phyloP scores from a whole-genome alignment of 78 protist genomes.

The Acrasis kona region DNA sequence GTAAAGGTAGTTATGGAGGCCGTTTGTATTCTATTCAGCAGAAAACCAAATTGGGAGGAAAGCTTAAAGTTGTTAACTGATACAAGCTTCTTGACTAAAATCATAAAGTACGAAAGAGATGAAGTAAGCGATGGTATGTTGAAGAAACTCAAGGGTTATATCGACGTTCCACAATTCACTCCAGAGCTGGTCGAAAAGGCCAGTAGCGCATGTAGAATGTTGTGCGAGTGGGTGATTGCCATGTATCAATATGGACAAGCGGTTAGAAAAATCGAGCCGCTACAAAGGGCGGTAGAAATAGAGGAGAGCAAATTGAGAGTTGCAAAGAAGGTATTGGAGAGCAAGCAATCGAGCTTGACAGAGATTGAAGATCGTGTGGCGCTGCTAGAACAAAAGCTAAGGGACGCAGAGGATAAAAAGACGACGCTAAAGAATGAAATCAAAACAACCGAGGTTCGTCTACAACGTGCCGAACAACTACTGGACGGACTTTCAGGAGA shows the following conservation, averaged over 20 bases:
- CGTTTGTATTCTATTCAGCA: constrained; percentile 45
- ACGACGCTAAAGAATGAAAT: constrained; percentile 5
- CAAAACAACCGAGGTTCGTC: constrained; percentile 23
- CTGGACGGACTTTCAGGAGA: constrained; percentile 43
- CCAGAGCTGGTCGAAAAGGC: constrained; percentile 39
- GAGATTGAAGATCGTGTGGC: constrained; percentile 5
- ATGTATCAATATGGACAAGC: constrained; percentile 47
- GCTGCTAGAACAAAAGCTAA: not conserved
- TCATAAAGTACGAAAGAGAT: constrained; percentile 56
- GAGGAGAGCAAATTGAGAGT: constrained; percentile 17
- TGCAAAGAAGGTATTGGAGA: constrained; percentile 13
- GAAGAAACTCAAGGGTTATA: constrained; percentile 18
- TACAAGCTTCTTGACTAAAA: not conserved
- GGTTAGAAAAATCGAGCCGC: constrained; percentile 51
- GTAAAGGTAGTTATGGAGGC: constrained; percentile 64
- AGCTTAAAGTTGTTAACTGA: constrained; percentile 25
- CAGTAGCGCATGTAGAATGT: constrained; percentile 57
- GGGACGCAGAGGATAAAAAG: not conserved
- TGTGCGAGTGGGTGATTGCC: constrained; percentile 83
- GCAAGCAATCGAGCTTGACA: constrained; percentile 22
- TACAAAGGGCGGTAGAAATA: constrained; percentile 5
- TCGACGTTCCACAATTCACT: constrained; percentile 43
- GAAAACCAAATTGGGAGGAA: constrained; percentile 41
- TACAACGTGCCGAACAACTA: constrained; percentile 54
- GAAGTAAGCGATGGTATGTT: constrained; percentile 28